Conservation (phyloP, 2,329 filamentous ascomycete genomes). For the Bipolaris gigantea region DNA sequence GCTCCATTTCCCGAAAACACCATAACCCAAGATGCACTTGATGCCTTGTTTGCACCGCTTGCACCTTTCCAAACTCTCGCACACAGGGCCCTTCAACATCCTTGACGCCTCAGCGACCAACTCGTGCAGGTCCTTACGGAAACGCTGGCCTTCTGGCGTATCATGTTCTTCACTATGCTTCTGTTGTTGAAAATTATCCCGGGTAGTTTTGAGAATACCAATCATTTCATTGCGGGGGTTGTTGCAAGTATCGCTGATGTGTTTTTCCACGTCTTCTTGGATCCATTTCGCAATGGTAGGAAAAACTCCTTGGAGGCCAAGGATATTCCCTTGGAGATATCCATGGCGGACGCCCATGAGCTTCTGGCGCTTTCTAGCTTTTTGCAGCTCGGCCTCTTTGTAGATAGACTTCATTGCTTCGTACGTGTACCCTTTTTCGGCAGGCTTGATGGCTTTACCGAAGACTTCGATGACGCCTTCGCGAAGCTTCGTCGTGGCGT, state of each 20-base stretch:
- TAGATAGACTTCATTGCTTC: slow-evolving; percentile 19
- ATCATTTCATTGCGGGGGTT: background rate
- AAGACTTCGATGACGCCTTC: background rate
- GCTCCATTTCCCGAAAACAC: background rate
- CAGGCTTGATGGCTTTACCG: background rate
- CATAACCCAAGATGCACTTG: background rate
- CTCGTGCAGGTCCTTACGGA: slow-evolving; percentile 8
- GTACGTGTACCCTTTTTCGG: slow-evolving; percentile 12
- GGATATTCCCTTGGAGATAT: slow-evolving; percentile 2
- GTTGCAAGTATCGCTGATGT: background rate
- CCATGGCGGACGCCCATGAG: slow-evolving; percentile 4
- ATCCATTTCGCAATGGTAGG: background rate
- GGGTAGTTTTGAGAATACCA: slow-evolving; percentile 3
- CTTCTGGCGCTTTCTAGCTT: slow-evolving; percentile 1
- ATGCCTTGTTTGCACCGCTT: slow-evolving; percentile 7
- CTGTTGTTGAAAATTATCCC: slow-evolving; percentile 8
- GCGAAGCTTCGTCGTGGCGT: slow-evolving; percentile 1
- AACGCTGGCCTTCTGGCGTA: slow-evolving; percentile 7
- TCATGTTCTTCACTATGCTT: slow-evolving; percentile 12
- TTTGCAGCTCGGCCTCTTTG: background rate
- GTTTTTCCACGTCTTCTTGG: background rate
- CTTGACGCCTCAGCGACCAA: slow-evolving; percentile 8
- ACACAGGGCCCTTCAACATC: slow-evolving; percentile 7
- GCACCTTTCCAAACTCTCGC: slow-evolving; percentile 11
- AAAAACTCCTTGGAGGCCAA: slow-evolving; percentile 1